Evolutionary conservation across 2,329 filamentous ascomycete genomes (phyloP).

Genomic region (Rhinocladiella mackenziei): DNA sequence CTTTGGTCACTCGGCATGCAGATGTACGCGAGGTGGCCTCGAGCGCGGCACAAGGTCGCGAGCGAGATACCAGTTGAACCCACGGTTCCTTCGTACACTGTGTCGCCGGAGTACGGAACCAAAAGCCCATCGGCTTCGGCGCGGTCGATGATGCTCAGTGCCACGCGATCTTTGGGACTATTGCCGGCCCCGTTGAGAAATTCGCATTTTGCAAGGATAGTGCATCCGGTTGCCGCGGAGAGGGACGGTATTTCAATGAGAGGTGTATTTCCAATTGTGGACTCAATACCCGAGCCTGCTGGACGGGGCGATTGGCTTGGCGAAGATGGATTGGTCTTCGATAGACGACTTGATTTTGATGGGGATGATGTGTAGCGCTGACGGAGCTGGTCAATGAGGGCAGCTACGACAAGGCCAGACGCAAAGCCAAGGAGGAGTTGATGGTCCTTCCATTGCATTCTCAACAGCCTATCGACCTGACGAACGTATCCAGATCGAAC

Average conservation of each 20-base stretch:
- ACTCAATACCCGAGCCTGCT: slow-evolving; percentile 64
- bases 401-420: slow-evolving; percentile 34
- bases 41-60: slow-evolving; percentile 79
- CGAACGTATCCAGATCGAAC: too few species aligned
- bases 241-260: slow-evolving; percentile 81
- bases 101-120: slow-evolving; percentile 76
- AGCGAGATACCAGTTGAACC: slow-evolving; percentile 95
- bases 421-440: slow-evolving; percentile 41
- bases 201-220: slow-evolving; percentile 90
- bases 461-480: too few species aligned
- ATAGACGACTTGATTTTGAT: neutral
- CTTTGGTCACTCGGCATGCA: slow-evolving; percentile 95
- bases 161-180: slow-evolving; percentile 92
- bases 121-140: slow-evolving; percentile 76
- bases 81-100: slow-evolving; percentile 95
- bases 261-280: slow-evolving; percentile 89
- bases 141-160: slow-evolving; percentile 78
- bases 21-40: slow-evolving; percentile 88
- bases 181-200: slow-evolving; percentile 93
- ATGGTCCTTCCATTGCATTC: slow-evolving; percentile 31
- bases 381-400: slow-evolving; percentile 18
- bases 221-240: slow-evolving; percentile 79
- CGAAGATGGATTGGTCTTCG: neutral
- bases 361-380: slow-evolving; percentile 2
- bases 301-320: neutral